Conservation (phyloP, 1,284 basidiomycete species). For the Fomitiporia mediterranea region DNA sequence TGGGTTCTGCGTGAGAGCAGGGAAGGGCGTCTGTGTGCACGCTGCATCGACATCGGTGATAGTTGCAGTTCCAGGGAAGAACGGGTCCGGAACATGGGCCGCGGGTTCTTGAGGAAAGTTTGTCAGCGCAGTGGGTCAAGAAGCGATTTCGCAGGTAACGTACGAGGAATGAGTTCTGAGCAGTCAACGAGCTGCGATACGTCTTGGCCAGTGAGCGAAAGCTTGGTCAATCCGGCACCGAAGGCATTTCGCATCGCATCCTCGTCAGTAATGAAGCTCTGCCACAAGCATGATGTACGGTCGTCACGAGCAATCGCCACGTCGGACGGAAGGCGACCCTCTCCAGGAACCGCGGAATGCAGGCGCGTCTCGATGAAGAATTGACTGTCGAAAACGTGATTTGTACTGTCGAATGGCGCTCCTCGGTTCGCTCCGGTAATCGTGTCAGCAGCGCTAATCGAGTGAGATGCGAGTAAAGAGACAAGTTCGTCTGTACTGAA, state of each 20-base stretch:
- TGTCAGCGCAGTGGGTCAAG: background rate
- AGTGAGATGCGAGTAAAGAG: constrained; percentile 36
- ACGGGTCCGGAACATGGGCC: background rate
- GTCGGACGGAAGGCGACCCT: constrained; percentile 39
- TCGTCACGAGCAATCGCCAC: constrained; percentile 21
- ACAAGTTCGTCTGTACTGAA: constrained; percentile 36
- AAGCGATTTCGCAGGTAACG: background rate
- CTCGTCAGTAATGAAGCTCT: constrained; percentile 19
- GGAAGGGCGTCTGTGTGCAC: constrained; percentile 21
- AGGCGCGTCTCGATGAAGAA: constrained; percentile 38
- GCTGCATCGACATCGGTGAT: constrained; percentile 15
- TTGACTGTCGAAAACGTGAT: constrained; percentile 36
- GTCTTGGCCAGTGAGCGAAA: constrained; percentile 32
- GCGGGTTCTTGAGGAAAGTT: background rate
- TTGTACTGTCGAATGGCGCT: constrained; percentile 39
- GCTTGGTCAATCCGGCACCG: constrained; percentile 31
- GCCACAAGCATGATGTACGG: constrained; percentile 23
- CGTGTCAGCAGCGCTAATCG: constrained; percentile 35
- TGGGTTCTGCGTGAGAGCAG: constrained; percentile 15
- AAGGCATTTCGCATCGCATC: constrained; percentile 12
- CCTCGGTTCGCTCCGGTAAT: constrained; percentile 33
- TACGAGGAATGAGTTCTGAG: constrained; percentile 31
- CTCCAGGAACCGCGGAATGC: constrained; percentile 27
- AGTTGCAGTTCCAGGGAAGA: constrained; percentile 14
- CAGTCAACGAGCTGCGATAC: constrained; percentile 30